phyloP scores from a whole-genome alignment of 2,329 filamentous ascomycete species.

The Aspergillus sclerotialis region DNA sequence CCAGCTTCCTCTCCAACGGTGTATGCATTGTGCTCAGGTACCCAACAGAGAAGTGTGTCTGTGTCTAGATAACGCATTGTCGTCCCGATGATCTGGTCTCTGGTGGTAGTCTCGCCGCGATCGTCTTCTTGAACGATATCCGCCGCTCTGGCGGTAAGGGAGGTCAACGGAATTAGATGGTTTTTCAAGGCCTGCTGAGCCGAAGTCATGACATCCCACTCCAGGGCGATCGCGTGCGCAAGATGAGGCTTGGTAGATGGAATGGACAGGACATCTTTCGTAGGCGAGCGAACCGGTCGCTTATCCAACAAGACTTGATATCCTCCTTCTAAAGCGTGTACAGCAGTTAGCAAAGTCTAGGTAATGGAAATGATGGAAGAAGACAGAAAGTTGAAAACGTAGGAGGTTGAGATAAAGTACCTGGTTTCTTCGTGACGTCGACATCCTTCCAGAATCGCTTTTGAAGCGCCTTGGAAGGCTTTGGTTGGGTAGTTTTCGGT shows the following conservation, averaged over 20 bases:
- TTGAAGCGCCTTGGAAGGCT: conserved; percentile 41
- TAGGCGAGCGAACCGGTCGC: conserved; percentile 69
- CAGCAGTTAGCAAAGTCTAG: not conserved
- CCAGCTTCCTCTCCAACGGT: conserved; percentile 44
- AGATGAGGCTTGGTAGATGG: conserved; percentile 72
- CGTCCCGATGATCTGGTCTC: conserved; percentile 58
- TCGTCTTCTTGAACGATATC: conserved; percentile 69
- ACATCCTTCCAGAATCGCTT: conserved; percentile 90
- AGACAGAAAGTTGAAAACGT: conserved; percentile 1
- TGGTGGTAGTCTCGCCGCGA: conserved; percentile 44
- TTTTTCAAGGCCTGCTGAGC: conserved; percentile 77
- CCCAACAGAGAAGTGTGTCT: conserved; percentile 90
- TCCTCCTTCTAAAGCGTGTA: conserved; percentile 33
- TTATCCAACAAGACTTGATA: conserved; percentile 67
- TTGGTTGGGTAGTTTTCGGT: conserved; percentile 33
- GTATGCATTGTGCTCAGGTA: conserved; percentile 48
- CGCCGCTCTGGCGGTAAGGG: conserved; percentile 71
- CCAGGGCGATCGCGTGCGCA: conserved; percentile 76
- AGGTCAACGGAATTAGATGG: conserved; percentile 86
- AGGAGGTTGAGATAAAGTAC: conserved; percentile 34
- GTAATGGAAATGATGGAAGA: not conserved
- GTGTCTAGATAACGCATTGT: conserved; percentile 84
- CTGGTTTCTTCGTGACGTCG: conserved; percentile 58
- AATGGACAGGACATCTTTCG: conserved; percentile 65
- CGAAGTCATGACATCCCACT: conserved; percentile 83